phyloP scores from a whole-genome alignment of 495 filamentous ascomycete genomes.

The Thozetella sp. region DNA sequence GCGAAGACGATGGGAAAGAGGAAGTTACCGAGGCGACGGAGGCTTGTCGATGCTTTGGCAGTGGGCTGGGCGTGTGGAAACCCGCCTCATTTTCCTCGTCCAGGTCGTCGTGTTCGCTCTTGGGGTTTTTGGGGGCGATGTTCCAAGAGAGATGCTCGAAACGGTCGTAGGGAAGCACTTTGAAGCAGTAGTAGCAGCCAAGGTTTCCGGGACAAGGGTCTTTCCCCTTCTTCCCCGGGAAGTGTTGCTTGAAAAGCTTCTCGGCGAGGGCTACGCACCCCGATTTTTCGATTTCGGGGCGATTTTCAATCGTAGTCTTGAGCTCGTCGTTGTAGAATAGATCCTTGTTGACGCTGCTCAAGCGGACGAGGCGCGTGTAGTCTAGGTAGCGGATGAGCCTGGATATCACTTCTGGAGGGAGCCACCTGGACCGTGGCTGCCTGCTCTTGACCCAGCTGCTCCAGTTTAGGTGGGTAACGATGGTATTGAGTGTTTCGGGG shows the following conservation, averaged over 20 bases:
- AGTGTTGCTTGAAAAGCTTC: slow-evolving; percentile 15
- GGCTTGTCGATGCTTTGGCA: neutral
- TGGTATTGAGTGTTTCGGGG: neutral
- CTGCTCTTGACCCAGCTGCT: neutral
- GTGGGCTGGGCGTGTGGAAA: neutral
- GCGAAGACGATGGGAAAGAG: neutral
- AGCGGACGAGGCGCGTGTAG: neutral
- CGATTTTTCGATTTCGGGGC: slow-evolving; percentile 13
- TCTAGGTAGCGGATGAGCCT: neutral
- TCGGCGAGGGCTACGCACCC: slow-evolving; percentile 19
- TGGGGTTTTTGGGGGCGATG: slow-evolving; percentile 3
- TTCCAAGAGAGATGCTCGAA: slow-evolving; percentile 24
- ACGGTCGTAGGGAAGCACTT: slow-evolving; percentile 12
- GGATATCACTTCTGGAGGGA: neutral
- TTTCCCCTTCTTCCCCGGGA: slow-evolving; percentile 6
- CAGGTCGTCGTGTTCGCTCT: neutral
- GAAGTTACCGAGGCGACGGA: neutral
- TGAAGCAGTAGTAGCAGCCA: slow-evolving; percentile 29
- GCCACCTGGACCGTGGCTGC: neutral
- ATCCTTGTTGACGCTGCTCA: slow-evolving; percentile 2
- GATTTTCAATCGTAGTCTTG: neutral
- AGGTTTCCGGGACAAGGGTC: slow-evolving; percentile 12
- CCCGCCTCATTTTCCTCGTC: neutral
- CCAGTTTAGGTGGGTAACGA: neutral
- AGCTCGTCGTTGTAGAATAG: neutral